Base-by-base conservation (phyloP, 106 monocot genomes). In the Allium cepa region DNA sequence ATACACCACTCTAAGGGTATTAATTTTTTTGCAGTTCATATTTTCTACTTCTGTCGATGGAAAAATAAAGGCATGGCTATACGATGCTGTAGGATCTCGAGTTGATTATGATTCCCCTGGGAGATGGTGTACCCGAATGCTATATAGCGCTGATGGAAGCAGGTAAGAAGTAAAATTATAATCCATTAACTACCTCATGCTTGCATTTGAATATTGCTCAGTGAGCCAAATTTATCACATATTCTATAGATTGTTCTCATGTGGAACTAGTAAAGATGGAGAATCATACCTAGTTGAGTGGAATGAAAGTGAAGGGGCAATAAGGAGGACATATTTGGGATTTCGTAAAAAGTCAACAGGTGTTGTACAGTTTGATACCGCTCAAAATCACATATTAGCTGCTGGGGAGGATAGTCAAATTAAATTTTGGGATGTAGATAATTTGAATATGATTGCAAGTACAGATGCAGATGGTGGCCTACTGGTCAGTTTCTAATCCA, bases 251-350 rank as follows among this genome's bases (percentile, higher is more conserved):
- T 81, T 93, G 50, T 93, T 93, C 68, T 88, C 93, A 45, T 93
- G 93, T 79, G 93, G 93, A 51, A 93, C 93, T 15, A 88, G 93
- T 64, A 93, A 93, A 72, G 93, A 93, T 10, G 93, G 93, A 4
- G 85, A 88, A 9, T 88, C 83, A 57, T 79, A 58, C 67, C 70
- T 93, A 56, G 88, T 83, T 67, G 92, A 93, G 71, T 93, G 93
- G 93, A 93, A 93, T 75, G 93, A 93, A 78, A 93, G 80, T 75
- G 92, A 92, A 83, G 93, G 93, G 60, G 80, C 88, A 10, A 85
- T 93, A 66, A 93, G 88, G 70, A 85, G 88, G 66, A 88, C 73
- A 28, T 93, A 93, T 68, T 45, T 52, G 26, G 93, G 88, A 8
- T 93, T 88, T 62, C 75, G 75, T 7, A 93, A 85, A 77, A 85